Evolutionary conservation across 2,329 filamentous ascomycete genomes (phyloP).

Genomic region (Apiospora kogelbergensis): DNA sequence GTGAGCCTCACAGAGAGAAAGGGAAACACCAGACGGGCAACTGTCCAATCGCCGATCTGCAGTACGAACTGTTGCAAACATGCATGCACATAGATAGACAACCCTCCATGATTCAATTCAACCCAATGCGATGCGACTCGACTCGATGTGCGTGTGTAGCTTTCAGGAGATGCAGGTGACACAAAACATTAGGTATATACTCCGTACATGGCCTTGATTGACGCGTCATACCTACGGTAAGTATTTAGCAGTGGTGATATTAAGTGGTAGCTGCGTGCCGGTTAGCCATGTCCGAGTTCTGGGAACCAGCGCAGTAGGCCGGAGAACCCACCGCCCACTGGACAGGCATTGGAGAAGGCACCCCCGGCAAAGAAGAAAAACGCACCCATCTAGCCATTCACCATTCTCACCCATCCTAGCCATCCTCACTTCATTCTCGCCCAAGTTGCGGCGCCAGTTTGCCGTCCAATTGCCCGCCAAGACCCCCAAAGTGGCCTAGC

Average conservation of each 20-base stretch:
- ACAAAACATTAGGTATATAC: neutral
- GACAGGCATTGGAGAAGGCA: neutral
- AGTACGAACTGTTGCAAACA: too few species aligned
- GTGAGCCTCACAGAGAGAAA: neutral
- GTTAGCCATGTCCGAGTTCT: neutral
- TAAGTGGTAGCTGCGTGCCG: neutral
- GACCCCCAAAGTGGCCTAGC: neutral
- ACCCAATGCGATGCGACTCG: neutral
- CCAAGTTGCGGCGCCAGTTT: conserved; percentile 4
- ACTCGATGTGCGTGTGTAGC: neutral
- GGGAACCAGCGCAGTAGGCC: too few species aligned
- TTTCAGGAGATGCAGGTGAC: neutral
- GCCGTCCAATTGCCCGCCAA: conserved; percentile 5
- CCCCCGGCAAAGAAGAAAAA: neutral
- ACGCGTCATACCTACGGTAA: conserved; percentile 2
- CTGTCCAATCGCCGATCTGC: neutral
- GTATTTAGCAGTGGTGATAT: neutral
- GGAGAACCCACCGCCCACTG: neutral
- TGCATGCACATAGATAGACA: too few species aligned
- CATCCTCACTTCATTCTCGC: neutral
- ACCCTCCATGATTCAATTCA: neutral
- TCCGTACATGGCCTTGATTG: neutral
- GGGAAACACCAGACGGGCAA: neutral
- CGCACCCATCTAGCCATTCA: too few species aligned
- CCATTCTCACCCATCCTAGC: neutral